Evolutionary conservation across 164 flowering plant genomes (phyloP).

Genomic region (Protea cynaroides): DNA sequence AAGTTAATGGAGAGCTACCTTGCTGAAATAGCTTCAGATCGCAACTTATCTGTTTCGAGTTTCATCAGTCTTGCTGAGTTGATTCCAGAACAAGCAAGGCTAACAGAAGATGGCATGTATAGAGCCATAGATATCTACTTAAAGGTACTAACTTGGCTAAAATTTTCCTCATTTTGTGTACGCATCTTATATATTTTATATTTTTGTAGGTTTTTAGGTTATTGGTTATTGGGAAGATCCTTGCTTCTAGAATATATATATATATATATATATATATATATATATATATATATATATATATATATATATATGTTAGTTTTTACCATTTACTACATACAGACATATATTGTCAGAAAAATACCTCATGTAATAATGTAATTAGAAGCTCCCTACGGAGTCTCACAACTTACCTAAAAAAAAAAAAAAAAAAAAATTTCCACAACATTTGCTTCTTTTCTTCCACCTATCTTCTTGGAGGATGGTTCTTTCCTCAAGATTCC

Average conservation of each 20-base stretch:
- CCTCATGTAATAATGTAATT: too few species aligned
- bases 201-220: neutral
- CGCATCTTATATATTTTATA: neutral
- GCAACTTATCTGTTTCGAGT: slow-evolving; percentile 51
- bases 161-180: neutral
- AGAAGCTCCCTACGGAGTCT: too few species aligned
- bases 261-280: neutral
- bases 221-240: neutral
- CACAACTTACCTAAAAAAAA: too few species aligned
- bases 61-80: slow-evolving; percentile 68
- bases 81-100: slow-evolving; percentile 71
- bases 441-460: too few species aligned
- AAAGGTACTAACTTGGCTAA: too few species aligned
- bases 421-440: too few species aligned
- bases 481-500: too few species aligned
- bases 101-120: slow-evolving; percentile 88
- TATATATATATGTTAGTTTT: neutral
- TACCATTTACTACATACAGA: neutral
- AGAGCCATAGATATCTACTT: slow-evolving; percentile 86
- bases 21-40: slow-evolving; percentile 87
- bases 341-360: neutral
- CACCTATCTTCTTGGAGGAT: too few species aligned
- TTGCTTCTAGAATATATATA: neutral
- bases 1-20: slow-evolving; percentile 84
- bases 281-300: too few species aligned